phyloP scores from a whole-genome alignment of 2,329 filamentous ascomycete species.

The Epichloe sibirici region DNA sequence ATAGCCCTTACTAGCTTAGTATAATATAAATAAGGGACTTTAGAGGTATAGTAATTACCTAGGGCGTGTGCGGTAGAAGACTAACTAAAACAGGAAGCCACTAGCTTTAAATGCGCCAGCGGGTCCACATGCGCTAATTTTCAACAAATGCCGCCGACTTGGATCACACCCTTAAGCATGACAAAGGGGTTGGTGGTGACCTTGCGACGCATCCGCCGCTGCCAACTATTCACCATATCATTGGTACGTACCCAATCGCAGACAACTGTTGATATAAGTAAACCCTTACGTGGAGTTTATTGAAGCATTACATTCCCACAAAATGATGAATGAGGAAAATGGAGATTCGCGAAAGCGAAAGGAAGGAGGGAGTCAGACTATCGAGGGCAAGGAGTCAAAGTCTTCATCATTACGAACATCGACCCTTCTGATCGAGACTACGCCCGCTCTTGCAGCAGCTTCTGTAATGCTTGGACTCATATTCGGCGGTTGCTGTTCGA shows the following conservation, averaged over 20 bases:
- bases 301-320: background rate
- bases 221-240: background rate
- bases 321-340: background rate
- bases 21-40: too few relatives aligned
- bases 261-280: too few relatives aligned
- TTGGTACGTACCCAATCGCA: background rate
- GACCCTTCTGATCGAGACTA: background rate
- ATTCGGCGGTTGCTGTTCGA: constrained; percentile 90
- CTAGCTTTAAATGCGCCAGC: too few relatives aligned
- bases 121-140: too few relatives aligned
- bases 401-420: background rate
- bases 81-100: too few relatives aligned
- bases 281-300: background rate
- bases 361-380: background rate
- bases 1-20: too few relatives aligned
- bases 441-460: constrained; percentile 36
- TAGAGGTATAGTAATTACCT: too few relatives aligned
- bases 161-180: too few relatives aligned
- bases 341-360: constrained; percentile 2
- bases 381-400: background rate
- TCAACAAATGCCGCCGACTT: too few relatives aligned
- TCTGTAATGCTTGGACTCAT: constrained; percentile 69
- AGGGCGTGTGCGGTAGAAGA: too few relatives aligned
- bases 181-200: too few relatives aligned
- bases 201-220: too few relatives aligned